phyloP scores from a whole-genome alignment of 2,329 filamentous ascomycete species.

The Aspergillus tamarii region DNA sequence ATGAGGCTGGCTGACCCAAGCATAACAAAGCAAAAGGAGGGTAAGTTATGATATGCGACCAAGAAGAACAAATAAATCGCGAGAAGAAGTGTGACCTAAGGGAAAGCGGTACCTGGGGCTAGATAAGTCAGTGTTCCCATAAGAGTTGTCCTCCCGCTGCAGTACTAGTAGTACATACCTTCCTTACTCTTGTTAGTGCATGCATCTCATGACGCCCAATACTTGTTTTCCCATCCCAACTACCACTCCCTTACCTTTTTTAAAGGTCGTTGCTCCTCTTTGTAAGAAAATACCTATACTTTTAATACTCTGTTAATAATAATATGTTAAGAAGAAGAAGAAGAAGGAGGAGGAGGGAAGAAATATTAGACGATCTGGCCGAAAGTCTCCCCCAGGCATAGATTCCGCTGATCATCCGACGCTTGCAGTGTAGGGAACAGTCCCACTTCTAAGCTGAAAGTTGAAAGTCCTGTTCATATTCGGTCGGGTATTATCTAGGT shows the following conservation, averaged over 20 bases:
- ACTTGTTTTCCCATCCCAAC: neutral
- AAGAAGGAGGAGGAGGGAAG: too few relatives aligned
- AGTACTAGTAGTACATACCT: neutral
- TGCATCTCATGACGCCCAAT: neutral
- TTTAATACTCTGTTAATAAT: neutral
- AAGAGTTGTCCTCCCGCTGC: neutral
- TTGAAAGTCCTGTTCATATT: slow-evolving; percentile 1
- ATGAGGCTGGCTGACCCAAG: neutral
- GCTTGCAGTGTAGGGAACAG: slow-evolving; percentile 20
- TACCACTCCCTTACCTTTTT: neutral
- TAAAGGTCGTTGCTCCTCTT: neutral
- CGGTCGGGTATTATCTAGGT: neutral
- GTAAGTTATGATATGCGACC: neutral
- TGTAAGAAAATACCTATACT: neutral
- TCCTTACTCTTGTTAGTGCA: neutral
- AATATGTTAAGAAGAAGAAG: slow-evolving; percentile 3
- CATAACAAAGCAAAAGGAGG: neutral
- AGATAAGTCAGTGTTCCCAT: neutral
- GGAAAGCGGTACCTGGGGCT: neutral
- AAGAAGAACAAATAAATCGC: neutral
- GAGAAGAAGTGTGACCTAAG: neutral
- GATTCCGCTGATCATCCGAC: slow-evolving; percentile 31
- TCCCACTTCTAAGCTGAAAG: slow-evolving; percentile 13
- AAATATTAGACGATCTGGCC: slow-evolving; percentile 15
- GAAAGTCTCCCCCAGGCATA: slow-evolving; percentile 21